These are phyloP conservation scores for Heritiera littoralis DNA, from an alignment of 345 rosid genomes.

Conservation along the genomic window DNA sequence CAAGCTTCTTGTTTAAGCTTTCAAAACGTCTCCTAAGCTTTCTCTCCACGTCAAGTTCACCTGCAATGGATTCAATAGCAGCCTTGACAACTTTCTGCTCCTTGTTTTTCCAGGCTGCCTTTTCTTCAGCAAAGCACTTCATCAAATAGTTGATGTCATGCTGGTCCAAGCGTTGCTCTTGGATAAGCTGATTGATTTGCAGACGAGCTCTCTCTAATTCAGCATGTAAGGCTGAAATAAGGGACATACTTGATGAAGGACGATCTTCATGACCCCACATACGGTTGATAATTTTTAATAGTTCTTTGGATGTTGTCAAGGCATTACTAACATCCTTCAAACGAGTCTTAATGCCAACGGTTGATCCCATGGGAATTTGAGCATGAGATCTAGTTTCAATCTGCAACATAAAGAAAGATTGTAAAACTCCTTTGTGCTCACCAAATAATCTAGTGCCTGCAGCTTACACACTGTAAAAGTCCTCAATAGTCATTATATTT, in stretches of 20 bases:
- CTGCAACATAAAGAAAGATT: constrained; percentile 43
- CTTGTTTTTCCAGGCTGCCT: constrained; percentile 84
- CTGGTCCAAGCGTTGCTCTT: constrained; percentile 76
- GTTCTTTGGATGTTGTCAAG: constrained; percentile 90
- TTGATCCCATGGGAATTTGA: constrained; percentile 81
- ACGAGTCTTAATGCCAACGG: constrained; percentile 61
- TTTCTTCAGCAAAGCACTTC: constrained; percentile 94
- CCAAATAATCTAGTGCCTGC: not conserved
- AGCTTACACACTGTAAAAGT: not conserved
- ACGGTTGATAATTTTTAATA: constrained; percentile 83
- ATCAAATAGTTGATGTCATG: constrained; percentile 72
- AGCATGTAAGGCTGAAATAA: constrained; percentile 90
- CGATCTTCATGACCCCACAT: constrained; percentile 91
- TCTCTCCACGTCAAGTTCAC: constrained; percentile 87
- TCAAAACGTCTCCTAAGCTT: constrained; percentile 80
- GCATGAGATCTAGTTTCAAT: constrained; percentile 79
- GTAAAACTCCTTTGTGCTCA: not conserved
- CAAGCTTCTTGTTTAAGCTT: constrained; percentile 92
- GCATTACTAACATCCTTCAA: constrained; percentile 91
- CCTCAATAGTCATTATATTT: not conserved
- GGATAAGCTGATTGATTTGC: constrained; percentile 83
- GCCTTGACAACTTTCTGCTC: constrained; percentile 90
- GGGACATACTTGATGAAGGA: constrained; percentile 90
- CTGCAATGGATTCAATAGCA: constrained; percentile 86
- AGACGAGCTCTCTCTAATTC: constrained; percentile 95